Evolutionary conservation across 768 basidiomycete species (phyloP).

Genomic region (Strobilomyces confusus): DNA sequence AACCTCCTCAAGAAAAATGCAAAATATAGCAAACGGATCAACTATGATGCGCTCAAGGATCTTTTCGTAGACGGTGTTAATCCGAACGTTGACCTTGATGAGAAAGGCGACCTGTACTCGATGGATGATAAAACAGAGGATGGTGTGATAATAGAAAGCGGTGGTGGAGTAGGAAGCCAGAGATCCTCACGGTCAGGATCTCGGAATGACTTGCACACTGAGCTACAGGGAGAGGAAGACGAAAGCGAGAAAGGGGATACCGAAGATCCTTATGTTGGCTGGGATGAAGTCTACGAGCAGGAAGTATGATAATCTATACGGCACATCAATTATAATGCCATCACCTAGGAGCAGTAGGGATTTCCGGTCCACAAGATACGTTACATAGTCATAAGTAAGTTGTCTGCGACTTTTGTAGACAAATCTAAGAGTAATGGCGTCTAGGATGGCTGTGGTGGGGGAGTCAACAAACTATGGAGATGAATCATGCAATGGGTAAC

Average conservation of each 20-base stretch:
- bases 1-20: constrained; percentile 77
- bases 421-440: constrained; percentile 22
- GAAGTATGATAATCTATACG: constrained; percentile 41
- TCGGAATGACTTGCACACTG: constrained; percentile 2
- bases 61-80: constrained; percentile 54
- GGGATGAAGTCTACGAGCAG: constrained; percentile 65
- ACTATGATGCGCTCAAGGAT: constrained; percentile 84
- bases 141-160: constrained; percentile 35
- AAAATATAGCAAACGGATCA: constrained; percentile 89
- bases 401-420: constrained; percentile 22
- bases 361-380: constrained; percentile 3
- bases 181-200: constrained; percentile 32
- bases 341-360: background rate
- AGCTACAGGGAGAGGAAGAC: constrained; percentile 23
- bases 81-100: constrained; percentile 31
- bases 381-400: constrained; percentile 29
- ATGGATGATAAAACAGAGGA: constrained; percentile 49
- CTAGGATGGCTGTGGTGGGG: constrained; percentile 19
- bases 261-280: constrained; percentile 32
- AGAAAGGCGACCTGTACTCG: constrained; percentile 49
- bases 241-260: constrained; percentile 40
- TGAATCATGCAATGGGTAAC: constrained; percentile 1
- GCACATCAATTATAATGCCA: background rate
- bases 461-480: constrained; percentile 4
- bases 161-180: constrained; percentile 32